Evolutionary conservation across 2,329 filamentous ascomycete species (phyloP).

Genomic region (Exophiala phaeomuriformis): DNA sequence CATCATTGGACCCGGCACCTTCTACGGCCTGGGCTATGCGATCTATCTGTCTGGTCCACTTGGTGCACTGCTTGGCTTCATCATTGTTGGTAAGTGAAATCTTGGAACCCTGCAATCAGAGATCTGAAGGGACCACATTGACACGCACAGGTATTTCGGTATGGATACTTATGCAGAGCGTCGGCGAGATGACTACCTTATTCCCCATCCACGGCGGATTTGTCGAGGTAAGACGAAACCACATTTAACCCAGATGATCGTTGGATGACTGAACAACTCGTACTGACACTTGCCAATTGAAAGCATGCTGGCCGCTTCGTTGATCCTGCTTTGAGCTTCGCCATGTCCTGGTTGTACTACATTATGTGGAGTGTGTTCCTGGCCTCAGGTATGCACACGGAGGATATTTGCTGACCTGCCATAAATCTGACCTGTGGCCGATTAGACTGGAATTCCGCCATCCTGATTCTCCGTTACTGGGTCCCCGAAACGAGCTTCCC

Average conservation of each 20-base stretch:
- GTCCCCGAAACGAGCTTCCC: constrained; percentile 42
- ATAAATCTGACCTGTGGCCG: constrained; percentile 24
- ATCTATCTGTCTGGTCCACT: constrained; percentile 45
- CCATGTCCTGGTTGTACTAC: constrained; percentile 41
- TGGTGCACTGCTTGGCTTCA: constrained; percentile 45
- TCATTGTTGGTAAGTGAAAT: constrained; percentile 36
- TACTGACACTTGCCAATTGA: background rate
- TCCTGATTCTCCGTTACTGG: constrained; percentile 42
- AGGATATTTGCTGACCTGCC: background rate
- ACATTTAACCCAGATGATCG: background rate
- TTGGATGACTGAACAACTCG: no score
- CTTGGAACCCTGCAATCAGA: no score
- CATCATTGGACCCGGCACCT: constrained; percentile 41
- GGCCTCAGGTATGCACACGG: constrained; percentile 17
- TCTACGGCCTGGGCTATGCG: constrained; percentile 47
- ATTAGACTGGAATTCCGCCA: constrained; percentile 41
- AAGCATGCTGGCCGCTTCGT: constrained; percentile 33
- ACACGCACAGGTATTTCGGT: background rate
- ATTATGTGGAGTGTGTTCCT: constrained; percentile 34
- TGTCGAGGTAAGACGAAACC: constrained; percentile 1
- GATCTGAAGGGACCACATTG: background rate
- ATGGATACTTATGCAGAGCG: constrained; percentile 7
- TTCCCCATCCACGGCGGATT: constrained; percentile 7
- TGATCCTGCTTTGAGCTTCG: constrained; percentile 44
- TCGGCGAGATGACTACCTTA: constrained; percentile 7